Conservation (phyloP, 352 stramenopile genomes). For the Pythium folliculosum region DNA sequence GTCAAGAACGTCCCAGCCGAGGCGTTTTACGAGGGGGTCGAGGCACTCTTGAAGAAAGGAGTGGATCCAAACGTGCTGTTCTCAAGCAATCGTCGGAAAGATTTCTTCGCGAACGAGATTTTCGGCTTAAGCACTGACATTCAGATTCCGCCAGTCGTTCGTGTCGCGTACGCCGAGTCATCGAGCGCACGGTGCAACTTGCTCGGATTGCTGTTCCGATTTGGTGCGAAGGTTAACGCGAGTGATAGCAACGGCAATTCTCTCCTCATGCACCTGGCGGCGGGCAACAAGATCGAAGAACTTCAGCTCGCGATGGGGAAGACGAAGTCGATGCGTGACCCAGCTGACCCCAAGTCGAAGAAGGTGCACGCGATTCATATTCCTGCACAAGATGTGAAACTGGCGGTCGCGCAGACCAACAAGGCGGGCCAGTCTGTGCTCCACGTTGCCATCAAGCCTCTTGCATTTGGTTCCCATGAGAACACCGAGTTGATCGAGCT, state of each 20-base stretch:
- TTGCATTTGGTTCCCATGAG: constrained; percentile 66
- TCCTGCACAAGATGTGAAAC: constrained; percentile 40
- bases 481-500: constrained; percentile 54
- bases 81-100: constrained; percentile 26
- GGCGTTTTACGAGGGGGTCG: constrained; percentile 43
- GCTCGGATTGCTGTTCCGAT: constrained; percentile 56
- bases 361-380: constrained; percentile 50
- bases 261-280: constrained; percentile 60
- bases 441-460: constrained; percentile 63
- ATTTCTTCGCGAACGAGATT: constrained; percentile 47
- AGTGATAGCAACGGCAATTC: constrained; percentile 59
- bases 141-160: constrained; percentile 49
- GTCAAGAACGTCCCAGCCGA: constrained; percentile 14
- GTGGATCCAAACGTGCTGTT: constrained; percentile 55
- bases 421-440: constrained; percentile 44
- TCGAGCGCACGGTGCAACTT: constrained; percentile 35
- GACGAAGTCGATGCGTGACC: constrained; percentile 44
- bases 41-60: constrained; percentile 59
- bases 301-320: constrained; percentile 47
- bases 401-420: constrained; percentile 46
- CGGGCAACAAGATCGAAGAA: constrained; percentile 50
- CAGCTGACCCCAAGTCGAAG: constrained; percentile 32
- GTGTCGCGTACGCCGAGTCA: constrained; percentile 41
- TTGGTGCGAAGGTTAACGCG: constrained; percentile 53
- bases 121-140: constrained; percentile 27